Evolutionary conservation across 768 basidiomycete species (phyloP), one percentile per base, ranked within the genome.

Genomic region (Antrodiella citrinella): DNA sequence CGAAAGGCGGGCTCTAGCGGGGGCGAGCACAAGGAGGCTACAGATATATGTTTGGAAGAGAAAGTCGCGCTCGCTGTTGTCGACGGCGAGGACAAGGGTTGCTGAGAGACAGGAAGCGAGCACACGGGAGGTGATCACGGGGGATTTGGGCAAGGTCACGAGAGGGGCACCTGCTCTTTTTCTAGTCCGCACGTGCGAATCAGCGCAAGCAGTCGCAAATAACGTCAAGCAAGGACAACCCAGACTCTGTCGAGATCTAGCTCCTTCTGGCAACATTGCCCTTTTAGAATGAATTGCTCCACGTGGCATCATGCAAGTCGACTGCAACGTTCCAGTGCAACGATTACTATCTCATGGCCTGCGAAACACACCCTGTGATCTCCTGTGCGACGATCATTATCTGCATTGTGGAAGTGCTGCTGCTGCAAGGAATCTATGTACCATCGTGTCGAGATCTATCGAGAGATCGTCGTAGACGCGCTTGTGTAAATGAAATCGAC

Each of bases 71-170:
- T 54, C 57, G 54, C 35, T 45, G 55, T 30, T 40, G 39, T 20
- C 24, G 35, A 45, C 54, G 51, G 46, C 43, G 56, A 55, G 59
- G 44, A 46, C 52, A 48, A 48, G 51, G 52, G 50, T 47, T 49
- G 51, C 51, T 49, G 48, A 49, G 51, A 21, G 47, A 43, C 50
- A 43, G 25, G 54, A 52, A 51, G 56, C 46, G 41, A 9, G 35
- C 45, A 42, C 26, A 45, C 51, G 59, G 58, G 52, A 60, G 63
- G 60, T 61, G 70, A 70, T 72, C 70, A 72, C 70, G 70, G 69
- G 70, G 69, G 56, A 63, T 55, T 58, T 54, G 65, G 59, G 57
- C 49, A 47, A 68, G 59, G 70, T 72, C 70, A 72, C 70, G 70
- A 52, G 65, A 55, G 64, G 62, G 69, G 69, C 70, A 69, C 69